Conservation (phyloP, 2,329 filamentous ascomycete genomes). For the Capronia coronata region DNA sequence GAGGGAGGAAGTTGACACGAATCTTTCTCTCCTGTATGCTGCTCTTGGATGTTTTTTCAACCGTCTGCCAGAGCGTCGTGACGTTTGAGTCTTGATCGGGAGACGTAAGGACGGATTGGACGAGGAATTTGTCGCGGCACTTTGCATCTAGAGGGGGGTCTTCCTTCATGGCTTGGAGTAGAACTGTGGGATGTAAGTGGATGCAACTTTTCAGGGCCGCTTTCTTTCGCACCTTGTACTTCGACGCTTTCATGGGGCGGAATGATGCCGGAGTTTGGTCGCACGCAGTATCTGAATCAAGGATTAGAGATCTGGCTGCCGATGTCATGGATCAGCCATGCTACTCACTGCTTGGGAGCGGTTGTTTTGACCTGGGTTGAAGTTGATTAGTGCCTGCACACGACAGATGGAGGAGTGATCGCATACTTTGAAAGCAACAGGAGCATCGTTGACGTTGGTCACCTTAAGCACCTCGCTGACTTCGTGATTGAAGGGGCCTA, state of each 20-base stretch:
- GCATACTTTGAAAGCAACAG: slow-evolving; percentile 57
- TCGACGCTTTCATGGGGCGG: slow-evolving; percentile 85
- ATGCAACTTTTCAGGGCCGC: neutral
- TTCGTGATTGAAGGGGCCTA: slow-evolving; percentile 59
- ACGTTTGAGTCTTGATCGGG: slow-evolving; percentile 77
- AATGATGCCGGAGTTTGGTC: slow-evolving; percentile 93
- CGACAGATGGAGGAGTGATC: slow-evolving; percentile 1
- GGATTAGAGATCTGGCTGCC: slow-evolving; percentile 25
- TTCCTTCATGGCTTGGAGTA: slow-evolving; percentile 96
- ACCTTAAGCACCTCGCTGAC: slow-evolving; percentile 57
- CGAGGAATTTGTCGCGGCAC: slow-evolving; percentile 96
- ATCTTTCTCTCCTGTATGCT: slow-evolving; percentile 92
- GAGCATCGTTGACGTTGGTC: slow-evolving; percentile 51
- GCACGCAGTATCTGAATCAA: slow-evolving; percentile 82
- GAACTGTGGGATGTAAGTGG: slow-evolving; percentile 52
- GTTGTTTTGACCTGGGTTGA: slow-evolving; percentile 84
- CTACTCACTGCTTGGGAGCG: slow-evolving; percentile 88
- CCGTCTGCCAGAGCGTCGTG: slow-evolving; percentile 71
- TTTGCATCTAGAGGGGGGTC: slow-evolving; percentile 79
- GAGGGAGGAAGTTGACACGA: slow-evolving; percentile 73
- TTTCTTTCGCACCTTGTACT: slow-evolving; percentile 63
- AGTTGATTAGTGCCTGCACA: slow-evolving; percentile 12
- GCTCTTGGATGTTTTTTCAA: slow-evolving; percentile 67
- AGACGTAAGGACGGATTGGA: slow-evolving; percentile 81
- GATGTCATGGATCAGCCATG: neutral